A percentile compares a stretch with the other conserved stretches of the same genome.
Evolutionary conservation across 2,329 filamentous ascomycete species (phyloP).

Genomic region (Colletotrichum musicola): DNA sequence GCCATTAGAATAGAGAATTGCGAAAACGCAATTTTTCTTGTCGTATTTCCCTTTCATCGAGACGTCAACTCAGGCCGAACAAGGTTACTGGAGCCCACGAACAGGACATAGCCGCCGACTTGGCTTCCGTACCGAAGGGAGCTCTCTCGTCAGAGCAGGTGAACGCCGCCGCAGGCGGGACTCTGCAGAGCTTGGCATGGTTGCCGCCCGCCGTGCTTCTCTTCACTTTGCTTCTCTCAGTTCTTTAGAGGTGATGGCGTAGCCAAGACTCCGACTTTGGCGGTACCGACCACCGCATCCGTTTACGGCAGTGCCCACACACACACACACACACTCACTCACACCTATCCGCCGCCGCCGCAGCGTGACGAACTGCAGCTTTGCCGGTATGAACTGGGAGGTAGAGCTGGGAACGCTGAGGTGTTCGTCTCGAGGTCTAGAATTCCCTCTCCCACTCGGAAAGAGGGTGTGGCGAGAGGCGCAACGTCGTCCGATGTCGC

Average conservation of each 20-base stretch:
- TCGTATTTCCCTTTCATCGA: conserved; percentile 13
- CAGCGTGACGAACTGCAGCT: neutral
- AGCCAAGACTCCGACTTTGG: conserved; percentile 22
- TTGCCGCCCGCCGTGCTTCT: conserved; percentile 3
- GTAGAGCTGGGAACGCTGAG: neutral
- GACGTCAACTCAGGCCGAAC: neutral
- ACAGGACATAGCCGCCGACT: conserved; percentile 12
- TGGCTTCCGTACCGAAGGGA: conserved; percentile 14
- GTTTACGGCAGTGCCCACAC: neutral
- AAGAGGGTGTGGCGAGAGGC: conserved; percentile 31
- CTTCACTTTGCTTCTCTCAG: neutral
- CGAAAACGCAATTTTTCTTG: conserved; percentile 14
- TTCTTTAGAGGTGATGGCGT: conserved; percentile 1
- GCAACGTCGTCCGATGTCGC: conserved; percentile 17
- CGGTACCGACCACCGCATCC: conserved; percentile 20
- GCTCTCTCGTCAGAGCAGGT: neutral
- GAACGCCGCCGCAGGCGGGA: conserved; percentile 7
- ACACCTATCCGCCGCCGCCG: conserved; percentile 1
- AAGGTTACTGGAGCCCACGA: conserved; percentile 5
- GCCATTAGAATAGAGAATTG: conserved; percentile 22
- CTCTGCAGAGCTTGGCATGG: conserved; percentile 6
- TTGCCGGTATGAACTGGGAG: neutral
- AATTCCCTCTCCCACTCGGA: conserved; percentile 8
- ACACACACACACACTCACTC: neutral
- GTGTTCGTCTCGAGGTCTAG: neutral